phyloP scores from a whole-genome alignment of 768 basidiomycete species.

The Suillus paluster region DNA sequence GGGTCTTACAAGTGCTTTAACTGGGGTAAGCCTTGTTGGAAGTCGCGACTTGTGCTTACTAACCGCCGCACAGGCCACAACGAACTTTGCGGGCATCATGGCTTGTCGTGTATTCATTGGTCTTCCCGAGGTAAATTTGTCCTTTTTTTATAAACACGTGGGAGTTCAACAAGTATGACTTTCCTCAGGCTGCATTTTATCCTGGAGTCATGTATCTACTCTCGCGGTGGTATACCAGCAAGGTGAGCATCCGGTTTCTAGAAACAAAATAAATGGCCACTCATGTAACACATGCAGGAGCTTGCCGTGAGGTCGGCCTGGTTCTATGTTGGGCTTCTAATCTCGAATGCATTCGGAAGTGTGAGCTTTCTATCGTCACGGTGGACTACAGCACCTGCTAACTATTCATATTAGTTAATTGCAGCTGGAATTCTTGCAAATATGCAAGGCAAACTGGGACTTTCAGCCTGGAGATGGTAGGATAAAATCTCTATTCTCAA shows the following conservation, averaged over 20 bases:
- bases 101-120: constrained; percentile 66
- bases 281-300: constrained; percentile 44
- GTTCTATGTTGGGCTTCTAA: constrained; percentile 60
- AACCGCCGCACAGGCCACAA: constrained; percentile 46
- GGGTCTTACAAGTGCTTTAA: constrained; percentile 66
- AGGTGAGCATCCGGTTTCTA: background rate
- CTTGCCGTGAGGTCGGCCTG: constrained; percentile 67
- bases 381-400: background rate
- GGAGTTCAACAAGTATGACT: background rate
- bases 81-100: constrained; percentile 57
- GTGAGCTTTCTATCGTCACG: constrained; percentile 40
- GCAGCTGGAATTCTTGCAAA: constrained; percentile 74
- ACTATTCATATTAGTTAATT: constrained; percentile 48
- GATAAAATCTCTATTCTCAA: constrained; percentile 12
- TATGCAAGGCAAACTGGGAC: constrained; percentile 71
- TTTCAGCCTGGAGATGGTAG: constrained; percentile 74
- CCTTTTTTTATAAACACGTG: background rate
- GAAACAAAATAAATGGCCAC: background rate
- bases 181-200: constrained; percentile 59
- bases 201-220: constrained; percentile 56
- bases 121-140: constrained; percentile 51
- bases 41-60: constrained; percentile 5
- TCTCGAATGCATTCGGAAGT: constrained; percentile 70
- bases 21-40: constrained; percentile 47
- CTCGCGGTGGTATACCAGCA: constrained; percentile 61